These are phyloP conservation scores for Metschnikowia lachancei DNA, from an alignment of 805 yeast species.

Conservation along the genomic window DNA sequence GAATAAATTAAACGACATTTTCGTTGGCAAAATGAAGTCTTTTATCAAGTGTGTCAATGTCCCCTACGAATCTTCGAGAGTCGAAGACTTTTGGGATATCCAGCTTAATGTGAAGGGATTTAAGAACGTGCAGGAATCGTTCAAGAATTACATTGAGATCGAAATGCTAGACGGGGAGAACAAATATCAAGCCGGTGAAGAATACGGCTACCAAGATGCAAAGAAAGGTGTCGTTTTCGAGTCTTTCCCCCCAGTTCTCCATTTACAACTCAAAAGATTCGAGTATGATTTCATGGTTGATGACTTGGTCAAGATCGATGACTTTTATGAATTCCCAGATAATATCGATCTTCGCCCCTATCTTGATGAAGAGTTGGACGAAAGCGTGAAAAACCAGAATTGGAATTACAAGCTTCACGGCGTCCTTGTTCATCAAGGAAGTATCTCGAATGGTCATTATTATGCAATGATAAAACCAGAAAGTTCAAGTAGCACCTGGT, in stretches of 20 bases:
- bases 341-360: slow-evolving; percentile 77
- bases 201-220: slow-evolving; percentile 89
- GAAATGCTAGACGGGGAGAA: slow-evolving; percentile 93
- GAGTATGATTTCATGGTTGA: slow-evolving; percentile 92
- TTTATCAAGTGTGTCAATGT: slow-evolving; percentile 90
- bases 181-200: slow-evolving; percentile 86
- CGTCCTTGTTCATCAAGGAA: slow-evolving; percentile 94
- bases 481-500: slow-evolving; percentile 65
- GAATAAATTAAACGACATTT: slow-evolving; percentile 60
- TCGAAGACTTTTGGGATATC: slow-evolving; percentile 97
- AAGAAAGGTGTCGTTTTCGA: slow-evolving; percentile 93
- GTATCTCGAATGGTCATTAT: slow-evolving; percentile 93
- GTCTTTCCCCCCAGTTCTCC: slow-evolving; percentile 87
- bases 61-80: slow-evolving; percentile 85
- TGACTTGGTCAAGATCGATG: slow-evolving; percentile 86
- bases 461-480: slow-evolving; percentile 84
- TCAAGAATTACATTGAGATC: slow-evolving; percentile 80
- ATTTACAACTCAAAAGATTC: slow-evolving; percentile 88
- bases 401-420: slow-evolving; percentile 88
- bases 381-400: slow-evolving; percentile 46
- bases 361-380: slow-evolving; percentile 55
- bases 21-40: slow-evolving; percentile 96
- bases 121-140: slow-evolving; percentile 67
- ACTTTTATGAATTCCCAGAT: slow-evolving; percentile 85
- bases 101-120: slow-evolving; percentile 90